These are phyloP conservation scores for Schoenoplectus triqueter DNA, from an alignment of 202 grass and related monocot species.

Conservation along the genomic window DNA sequence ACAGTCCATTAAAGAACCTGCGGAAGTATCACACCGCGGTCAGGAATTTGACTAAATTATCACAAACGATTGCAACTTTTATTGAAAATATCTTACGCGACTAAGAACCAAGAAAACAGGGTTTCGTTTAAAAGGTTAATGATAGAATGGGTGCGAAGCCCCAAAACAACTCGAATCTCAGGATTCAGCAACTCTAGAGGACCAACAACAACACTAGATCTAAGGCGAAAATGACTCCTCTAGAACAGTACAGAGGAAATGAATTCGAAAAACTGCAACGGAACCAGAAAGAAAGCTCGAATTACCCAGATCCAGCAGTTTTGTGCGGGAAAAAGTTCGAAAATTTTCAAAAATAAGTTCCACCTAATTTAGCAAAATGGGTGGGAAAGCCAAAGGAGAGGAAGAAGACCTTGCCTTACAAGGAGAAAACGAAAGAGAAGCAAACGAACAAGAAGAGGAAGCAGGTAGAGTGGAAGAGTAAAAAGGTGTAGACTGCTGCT, in stretches of 20 bases:
- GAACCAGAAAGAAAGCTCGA: background rate
- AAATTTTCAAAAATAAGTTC: slow-evolving; percentile 1
- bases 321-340: slow-evolving; percentile 27
- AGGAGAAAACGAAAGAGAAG: slow-evolving; percentile 33
- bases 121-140: slow-evolving; percentile 3
- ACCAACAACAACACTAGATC: slow-evolving; percentile 34
- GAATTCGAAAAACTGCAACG: background rate
- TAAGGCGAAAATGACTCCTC: background rate
- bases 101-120: slow-evolving; percentile 6
- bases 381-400: background rate
- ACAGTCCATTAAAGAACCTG: slow-evolving; percentile 27
- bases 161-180: slow-evolving; percentile 12
- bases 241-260: slow-evolving; percentile 7
- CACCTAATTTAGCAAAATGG: slow-evolving; percentile 2
- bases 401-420: slow-evolving; percentile 30
- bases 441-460: slow-evolving; percentile 35
- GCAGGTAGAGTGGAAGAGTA: slow-evolving; percentile 28
- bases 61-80: slow-evolving; percentile 4
- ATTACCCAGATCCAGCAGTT: slow-evolving; percentile 31
- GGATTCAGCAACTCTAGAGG: slow-evolving; percentile 16
- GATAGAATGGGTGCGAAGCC: slow-evolving; percentile 1
- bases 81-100: background rate
- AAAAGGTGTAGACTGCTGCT: slow-evolving; percentile 16
- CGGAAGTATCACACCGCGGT: background rate
- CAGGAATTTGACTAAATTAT: slow-evolving; percentile 6